Conservation (phyloP, 176 grass and related monocot genomes). For the Canna indica region DNA sequence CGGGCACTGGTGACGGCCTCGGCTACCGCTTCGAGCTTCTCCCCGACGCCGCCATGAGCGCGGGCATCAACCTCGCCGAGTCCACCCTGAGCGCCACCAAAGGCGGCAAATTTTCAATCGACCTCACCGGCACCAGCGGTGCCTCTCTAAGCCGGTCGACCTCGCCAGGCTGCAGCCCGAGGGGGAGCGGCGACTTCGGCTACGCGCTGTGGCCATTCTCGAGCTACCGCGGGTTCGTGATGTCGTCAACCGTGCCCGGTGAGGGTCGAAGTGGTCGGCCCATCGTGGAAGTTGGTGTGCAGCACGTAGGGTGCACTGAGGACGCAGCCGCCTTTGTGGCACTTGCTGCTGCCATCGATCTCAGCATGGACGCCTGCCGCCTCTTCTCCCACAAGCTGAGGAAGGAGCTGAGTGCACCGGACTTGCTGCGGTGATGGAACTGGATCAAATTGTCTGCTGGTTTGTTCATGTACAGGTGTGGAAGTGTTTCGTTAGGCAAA, state of each 20-base stretch:
- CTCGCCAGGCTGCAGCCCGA: conserved; percentile 73
- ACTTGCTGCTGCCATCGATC: conserved; percentile 72
- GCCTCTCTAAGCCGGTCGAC: conserved; percentile 32
- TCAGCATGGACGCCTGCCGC: conserved; percentile 93
- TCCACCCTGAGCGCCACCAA: conserved; percentile 42
- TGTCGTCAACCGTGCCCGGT: conserved; percentile 55
- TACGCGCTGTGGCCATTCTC: conserved; percentile 46
- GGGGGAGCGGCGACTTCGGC: conserved; percentile 71
- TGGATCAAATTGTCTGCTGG: not conserved
- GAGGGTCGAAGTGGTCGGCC: conserved; percentile 55
- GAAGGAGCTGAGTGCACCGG: conserved; percentile 52
- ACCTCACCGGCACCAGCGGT: conserved; percentile 50
- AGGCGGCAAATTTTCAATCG: conserved; percentile 84
- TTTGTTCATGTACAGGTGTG: not conserved
- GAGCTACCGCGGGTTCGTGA: conserved; percentile 83
- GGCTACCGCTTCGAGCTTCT: conserved; percentile 86
- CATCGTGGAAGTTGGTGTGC: conserved; percentile 60
- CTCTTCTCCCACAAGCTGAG: conserved; percentile 82
- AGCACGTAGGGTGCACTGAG: conserved; percentile 69
- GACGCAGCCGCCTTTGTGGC: conserved; percentile 93
- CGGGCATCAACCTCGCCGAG: conserved; percentile 50
- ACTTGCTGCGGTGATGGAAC: conserved; percentile 9
- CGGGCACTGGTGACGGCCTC: conserved; percentile 46
- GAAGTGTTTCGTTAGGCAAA: not conserved
- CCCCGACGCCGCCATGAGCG: conserved; percentile 41